Evolutionary conservation across 768 basidiomycete genomes (phyloP).

Genomic region (Leccinum incarnatum): DNA sequence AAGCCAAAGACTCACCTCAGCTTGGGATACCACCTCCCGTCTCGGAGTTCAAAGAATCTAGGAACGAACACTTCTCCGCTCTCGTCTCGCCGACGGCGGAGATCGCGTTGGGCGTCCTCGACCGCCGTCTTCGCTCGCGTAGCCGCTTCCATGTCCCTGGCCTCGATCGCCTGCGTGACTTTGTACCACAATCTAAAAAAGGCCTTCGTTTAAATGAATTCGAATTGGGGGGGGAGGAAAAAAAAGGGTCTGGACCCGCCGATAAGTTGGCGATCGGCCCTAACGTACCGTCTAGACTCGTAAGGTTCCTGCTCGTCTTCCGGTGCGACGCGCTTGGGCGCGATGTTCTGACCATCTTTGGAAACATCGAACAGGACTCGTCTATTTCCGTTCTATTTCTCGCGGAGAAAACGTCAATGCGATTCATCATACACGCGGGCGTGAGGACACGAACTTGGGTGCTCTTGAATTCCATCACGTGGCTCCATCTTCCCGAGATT

Average conservation of each 20-base stretch:
- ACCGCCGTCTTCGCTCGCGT: conserved; percentile 86
- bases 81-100: conserved; percentile 71
- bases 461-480: conserved; percentile 81
- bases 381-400: conserved; percentile 56
- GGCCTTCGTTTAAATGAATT: not conserved
- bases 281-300: conserved; percentile 77
- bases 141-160: conserved; percentile 92
- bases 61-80: conserved; percentile 65
- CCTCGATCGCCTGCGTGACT: conserved; percentile 80
- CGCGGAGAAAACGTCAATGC: not conserved
- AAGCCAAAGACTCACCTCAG: conserved; percentile 50
- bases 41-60: conserved; percentile 74
- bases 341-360: conserved; percentile 69
- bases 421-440: not conserved
- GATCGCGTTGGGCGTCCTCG: conserved; percentile 89
- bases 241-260: not conserved
- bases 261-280: not conserved
- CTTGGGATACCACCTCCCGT: conserved; percentile 83
- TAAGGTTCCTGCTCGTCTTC: conserved; percentile 86
- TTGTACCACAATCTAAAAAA: conserved; percentile 60
- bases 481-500: conserved; percentile 87
- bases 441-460: conserved; percentile 46
- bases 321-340: conserved; percentile 80
- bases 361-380: conserved; percentile 82
- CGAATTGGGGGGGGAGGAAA: not conserved